Conservation (phyloP, 2,329 filamentous ascomycete species). For the Fusarium circinatum region DNA sequence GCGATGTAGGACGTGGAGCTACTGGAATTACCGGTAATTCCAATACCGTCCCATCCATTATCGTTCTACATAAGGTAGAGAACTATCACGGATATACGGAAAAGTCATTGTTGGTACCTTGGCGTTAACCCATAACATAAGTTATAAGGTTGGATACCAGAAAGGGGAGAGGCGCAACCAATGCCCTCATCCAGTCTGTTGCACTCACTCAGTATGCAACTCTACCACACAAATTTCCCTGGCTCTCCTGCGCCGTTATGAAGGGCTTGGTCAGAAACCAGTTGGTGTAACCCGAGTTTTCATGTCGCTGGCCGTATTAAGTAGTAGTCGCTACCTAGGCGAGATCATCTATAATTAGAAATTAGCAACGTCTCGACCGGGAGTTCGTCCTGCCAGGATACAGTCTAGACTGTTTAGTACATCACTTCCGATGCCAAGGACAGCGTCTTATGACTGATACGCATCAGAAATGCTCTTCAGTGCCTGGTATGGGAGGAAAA, state of each 20-base stretch:
- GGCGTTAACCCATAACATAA: neutral
- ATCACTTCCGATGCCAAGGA: constrained; percentile 20
- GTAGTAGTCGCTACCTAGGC: constrained; percentile 11
- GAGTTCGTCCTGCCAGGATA: neutral
- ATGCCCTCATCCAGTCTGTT: neutral
- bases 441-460: constrained; percentile 3
- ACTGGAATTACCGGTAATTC: neutral
- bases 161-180: neutral
- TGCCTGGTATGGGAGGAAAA: neutral
- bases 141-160: neutral
- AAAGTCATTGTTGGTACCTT: neutral
- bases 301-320: neutral
- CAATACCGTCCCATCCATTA: neutral
- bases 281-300: constrained; percentile 19
- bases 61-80: neutral
- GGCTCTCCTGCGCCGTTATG: neutral
- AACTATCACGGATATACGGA: neutral
- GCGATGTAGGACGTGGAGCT: neutral
- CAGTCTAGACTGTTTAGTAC: neutral
- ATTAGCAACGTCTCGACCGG: neutral
- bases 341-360: constrained; percentile 34
- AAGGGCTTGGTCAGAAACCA: neutral
- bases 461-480: neutral
- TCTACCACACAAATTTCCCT: neutral
- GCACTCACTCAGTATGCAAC: neutral